Evolutionary conservation across 441 rosid genomes (phyloP), one percentile per base, ranked within the genome.

Genomic region (Sinapis alba): DNA sequence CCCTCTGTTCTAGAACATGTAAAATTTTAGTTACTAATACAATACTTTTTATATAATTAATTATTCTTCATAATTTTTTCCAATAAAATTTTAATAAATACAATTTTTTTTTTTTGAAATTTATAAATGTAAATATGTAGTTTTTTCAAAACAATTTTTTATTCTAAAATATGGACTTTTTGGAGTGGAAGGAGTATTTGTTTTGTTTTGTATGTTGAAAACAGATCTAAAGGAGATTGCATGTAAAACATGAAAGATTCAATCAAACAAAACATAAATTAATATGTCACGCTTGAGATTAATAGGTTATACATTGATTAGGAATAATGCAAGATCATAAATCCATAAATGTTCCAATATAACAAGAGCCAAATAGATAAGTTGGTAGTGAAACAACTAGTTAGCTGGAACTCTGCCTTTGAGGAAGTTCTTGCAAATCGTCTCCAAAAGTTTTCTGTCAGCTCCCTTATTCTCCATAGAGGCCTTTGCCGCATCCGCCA

Each of bases 401-500:
- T 67, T 72, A 61, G 65, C 18, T 0, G 73, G 77, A 68, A 62
- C 23, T 61, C 65, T 62, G 53, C 81, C 87, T 80, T 90, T 89
- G 20, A 93, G 91, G 73, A 93, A 93, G 53, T 83, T 86, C 82
- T 79, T 88, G 87, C 98, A 93, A 28, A 93, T 79, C 63, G 66
- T 84, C 75, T 81, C 87, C 97, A 88, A 89, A 41, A 76, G 60
- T 66, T 85, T 79, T 67, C 91, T 84, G 74, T 91, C 96, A 1
- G 96, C 92, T 74, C 75, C 93, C 7, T 83, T 86, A 12, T 13
- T 77, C 79, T 87, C 87, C 72, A 91, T 73, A 18, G 86, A 78
- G 6, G 73, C 63, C 82, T 84, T 91, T 2, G 91, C 90, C 5
- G 80, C 62, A 54, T 86, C 93, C 3, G 96, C 96, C 19, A 88